Conservation (phyloP, 768 basidiomycete genomes). For the Lactarius psammicola region DNA sequence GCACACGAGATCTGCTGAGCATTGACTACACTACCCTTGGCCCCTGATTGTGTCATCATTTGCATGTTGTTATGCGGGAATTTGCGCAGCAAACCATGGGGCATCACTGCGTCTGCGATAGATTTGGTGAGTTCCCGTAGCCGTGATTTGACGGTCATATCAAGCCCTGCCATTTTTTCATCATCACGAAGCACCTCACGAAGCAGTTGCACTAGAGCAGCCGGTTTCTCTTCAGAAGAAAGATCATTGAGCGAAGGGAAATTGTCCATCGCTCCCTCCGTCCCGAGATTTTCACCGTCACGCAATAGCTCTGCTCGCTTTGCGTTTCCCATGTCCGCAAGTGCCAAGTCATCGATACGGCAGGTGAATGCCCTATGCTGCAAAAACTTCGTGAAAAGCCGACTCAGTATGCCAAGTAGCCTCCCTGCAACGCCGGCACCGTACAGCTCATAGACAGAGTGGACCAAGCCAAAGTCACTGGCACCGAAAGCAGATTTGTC, state of each 20-base stretch:
- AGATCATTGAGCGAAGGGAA: conserved; percentile 69
- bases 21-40: conserved; percentile 97
- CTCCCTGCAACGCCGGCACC: conserved; percentile 86
- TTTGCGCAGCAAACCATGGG: conserved; percentile 80
- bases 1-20: conserved; percentile 98
- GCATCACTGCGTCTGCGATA: conserved; percentile 86
- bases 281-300: conserved; percentile 69
- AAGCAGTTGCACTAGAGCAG: conserved; percentile 62
- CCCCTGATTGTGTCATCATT: conserved; percentile 96
- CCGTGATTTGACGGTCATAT: conserved; percentile 86
- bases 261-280: conserved; percentile 85
- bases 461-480: conserved; percentile 92
- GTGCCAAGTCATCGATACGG: conserved; percentile 94
- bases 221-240: conserved; percentile 52
- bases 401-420: conserved; percentile 88
- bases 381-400: conserved; percentile 94
- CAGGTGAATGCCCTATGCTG: conserved; percentile 98
- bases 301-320: conserved; percentile 66
- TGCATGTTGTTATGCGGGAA: conserved; percentile 99
- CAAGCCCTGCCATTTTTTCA: conserved; percentile 94
- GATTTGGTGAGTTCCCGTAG: conserved; percentile 84
- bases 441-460: conserved; percentile 95
- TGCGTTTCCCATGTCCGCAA: conserved; percentile 79
- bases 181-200: conserved; percentile 95
- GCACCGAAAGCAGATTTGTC: conserved; percentile 99